Conservation (phyloP, 1,284 basidiomycete species). For the Microbotryum lychnidis-dioicae region DNA sequence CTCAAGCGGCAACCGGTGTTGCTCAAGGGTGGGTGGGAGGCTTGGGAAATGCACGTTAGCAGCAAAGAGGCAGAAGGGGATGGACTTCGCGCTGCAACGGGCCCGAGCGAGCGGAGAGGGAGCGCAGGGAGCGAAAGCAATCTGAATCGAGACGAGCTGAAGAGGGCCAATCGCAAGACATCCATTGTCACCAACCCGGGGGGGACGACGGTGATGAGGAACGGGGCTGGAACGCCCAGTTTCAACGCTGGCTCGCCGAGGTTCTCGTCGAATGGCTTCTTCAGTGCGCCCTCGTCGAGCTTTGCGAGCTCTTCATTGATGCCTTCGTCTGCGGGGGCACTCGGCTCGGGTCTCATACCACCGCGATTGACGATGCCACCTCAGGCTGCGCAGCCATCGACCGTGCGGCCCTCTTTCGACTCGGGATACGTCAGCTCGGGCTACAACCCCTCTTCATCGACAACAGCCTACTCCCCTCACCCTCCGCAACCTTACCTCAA, state of each 20-base stretch:
- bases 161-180: conserved; percentile 19
- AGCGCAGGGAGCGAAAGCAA: neutral
- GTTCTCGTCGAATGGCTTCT: neutral
- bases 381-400: conserved; percentile 27
- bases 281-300: neutral
- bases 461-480: conserved; percentile 5
- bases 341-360: conserved; percentile 15
- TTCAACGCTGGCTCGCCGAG: neutral
- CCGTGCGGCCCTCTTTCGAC: conserved; percentile 16
- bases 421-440: too few relatives aligned
- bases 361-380: conserved; percentile 29
- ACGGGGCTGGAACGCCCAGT: neutral
- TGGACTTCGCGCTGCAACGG: conserved; percentile 39
- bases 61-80: conserved; percentile 45
- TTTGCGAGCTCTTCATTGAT: neutral
- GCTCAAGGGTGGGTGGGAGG: conserved; percentile 74
- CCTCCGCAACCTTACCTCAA: conserved; percentile 28
- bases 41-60: conserved; percentile 65
- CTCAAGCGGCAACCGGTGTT: conserved; percentile 72
- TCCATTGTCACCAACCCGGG: neutral
- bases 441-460: conserved; percentile 25
- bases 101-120: conserved; percentile 23
- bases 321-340: conserved; percentile 1
- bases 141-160: conserved; percentile 2
- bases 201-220: neutral